phyloP scores from a whole-genome alignment of 768 basidiomycete genomes.

The Naganishia antarctica region DNA sequence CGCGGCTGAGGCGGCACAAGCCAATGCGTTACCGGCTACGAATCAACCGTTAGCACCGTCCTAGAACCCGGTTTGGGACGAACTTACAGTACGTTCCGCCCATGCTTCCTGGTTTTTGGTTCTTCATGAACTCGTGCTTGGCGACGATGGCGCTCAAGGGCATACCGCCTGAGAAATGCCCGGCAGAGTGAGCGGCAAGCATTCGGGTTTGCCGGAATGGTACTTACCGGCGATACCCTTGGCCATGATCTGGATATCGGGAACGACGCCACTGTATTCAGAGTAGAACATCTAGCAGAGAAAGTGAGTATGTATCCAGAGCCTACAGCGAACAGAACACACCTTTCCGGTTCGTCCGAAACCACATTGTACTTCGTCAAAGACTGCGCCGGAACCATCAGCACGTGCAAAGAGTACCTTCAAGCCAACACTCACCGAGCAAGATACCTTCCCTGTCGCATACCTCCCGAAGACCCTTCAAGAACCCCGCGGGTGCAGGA shows the following conservation, averaged over 20 bases:
- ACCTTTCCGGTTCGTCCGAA: constrained; percentile 76
- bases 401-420: background rate
- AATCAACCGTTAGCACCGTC: background rate
- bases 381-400: constrained; percentile 50
- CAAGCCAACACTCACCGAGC: constrained; percentile 52
- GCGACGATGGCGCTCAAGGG: constrained; percentile 82
- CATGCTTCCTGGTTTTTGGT: constrained; percentile 66
- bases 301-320: background rate
- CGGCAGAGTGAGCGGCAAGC: background rate
- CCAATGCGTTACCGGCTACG: constrained; percentile 80
- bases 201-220: too few relatives aligned
- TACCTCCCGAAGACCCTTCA: constrained; percentile 71
- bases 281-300: constrained; percentile 50
- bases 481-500: constrained; percentile 71
- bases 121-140: constrained; percentile 72
- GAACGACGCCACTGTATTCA: constrained; percentile 74
- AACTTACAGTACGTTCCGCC: constrained; percentile 38
- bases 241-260: constrained; percentile 83
- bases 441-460: constrained; percentile 83
- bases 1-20: constrained; percentile 84
- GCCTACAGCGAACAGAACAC: background rate
- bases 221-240: constrained; percentile 56
- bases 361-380: constrained; percentile 64
- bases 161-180: constrained; percentile 63
- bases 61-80: background rate